Conservation (phyloP, 1,284 basidiomycete species). For the Malassezia nana region DNA sequence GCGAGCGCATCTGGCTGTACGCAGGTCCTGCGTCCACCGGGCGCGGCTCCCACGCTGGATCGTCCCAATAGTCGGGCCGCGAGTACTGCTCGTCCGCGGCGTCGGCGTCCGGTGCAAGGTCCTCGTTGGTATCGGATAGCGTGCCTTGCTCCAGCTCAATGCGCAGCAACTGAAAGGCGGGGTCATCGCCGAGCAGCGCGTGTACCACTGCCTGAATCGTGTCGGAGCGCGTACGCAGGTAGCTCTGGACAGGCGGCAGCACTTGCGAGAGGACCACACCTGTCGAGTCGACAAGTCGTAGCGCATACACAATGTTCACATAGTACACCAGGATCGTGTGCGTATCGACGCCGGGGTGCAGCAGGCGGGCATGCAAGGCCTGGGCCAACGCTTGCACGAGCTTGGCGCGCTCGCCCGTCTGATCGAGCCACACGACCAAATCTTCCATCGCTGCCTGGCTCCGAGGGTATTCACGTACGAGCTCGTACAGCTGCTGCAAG, state of each 20-base stretch:
- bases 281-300: slow-evolving; percentile 79
- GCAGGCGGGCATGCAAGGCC: slow-evolving; percentile 55
- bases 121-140: background rate
- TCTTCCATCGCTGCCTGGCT: slow-evolving; percentile 78
- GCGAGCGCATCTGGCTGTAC: slow-evolving; percentile 33
- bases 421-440: slow-evolving; percentile 57
- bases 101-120: background rate
- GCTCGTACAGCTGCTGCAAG: slow-evolving; percentile 68
- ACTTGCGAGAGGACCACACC: slow-evolving; percentile 64
- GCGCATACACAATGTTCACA: slow-evolving; percentile 82
- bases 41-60: slow-evolving; percentile 14
- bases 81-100: slow-evolving; percentile 7
- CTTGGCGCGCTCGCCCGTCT: slow-evolving; percentile 48
- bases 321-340: slow-evolving; percentile 83
- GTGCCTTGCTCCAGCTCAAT: slow-evolving; percentile 27
- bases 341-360: slow-evolving; percentile 93
- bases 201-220: slow-evolving; percentile 40
- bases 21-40: slow-evolving; percentile 26
- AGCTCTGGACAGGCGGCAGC: slow-evolving; percentile 34
- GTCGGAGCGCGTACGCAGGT: slow-evolving; percentile 36
- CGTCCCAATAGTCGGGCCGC: slow-evolving; percentile 18
- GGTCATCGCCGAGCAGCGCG: slow-evolving; percentile 40
- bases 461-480: slow-evolving; percentile 85
- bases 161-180: slow-evolving; percentile 35
- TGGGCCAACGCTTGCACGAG: slow-evolving; percentile 63